Evolutionary conservation across 768 basidiomycete species (phyloP).

Genomic region (Russula earlei): DNA sequence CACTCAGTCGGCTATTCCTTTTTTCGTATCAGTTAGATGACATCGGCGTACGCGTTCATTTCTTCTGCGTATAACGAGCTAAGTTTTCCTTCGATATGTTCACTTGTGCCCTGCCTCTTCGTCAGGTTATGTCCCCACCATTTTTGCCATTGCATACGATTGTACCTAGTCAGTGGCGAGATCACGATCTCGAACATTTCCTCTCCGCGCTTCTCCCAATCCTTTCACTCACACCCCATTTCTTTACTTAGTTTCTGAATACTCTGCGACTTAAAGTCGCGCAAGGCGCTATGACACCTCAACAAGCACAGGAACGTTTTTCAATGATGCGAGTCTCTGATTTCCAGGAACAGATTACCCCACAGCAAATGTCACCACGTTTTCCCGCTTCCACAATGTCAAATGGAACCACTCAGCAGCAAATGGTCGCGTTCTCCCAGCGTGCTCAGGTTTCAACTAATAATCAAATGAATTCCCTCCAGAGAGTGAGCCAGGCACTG

Average conservation of each 20-base stretch:
- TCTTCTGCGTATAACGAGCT: neutral
- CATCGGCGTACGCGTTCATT: neutral
- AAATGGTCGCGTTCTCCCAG: neutral
- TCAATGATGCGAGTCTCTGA: neutral
- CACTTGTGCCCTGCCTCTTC: neutral
- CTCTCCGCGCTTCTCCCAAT: neutral
- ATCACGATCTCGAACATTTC: neutral
- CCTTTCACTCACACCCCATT: neutral
- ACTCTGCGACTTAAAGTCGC: neutral
- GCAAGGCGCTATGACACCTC: neutral
- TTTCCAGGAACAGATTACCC: neutral
- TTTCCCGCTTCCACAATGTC: neutral
- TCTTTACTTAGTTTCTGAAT: neutral
- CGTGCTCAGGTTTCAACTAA: neutral
- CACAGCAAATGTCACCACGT: neutral
- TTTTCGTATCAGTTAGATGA: neutral
- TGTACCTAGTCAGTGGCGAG: neutral
- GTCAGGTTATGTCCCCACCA: neutral
- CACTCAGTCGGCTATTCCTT: neutral
- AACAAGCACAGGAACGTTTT: neutral
- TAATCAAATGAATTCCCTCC: constrained; percentile 1
- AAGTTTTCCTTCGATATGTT: neutral
- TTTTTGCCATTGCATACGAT: neutral
- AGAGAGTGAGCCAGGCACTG: constrained; percentile 1
- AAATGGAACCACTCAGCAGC: neutral